Conservation (phyloP, 2,329 filamentous ascomycete genomes). For the Trichoderma endophyticum region DNA sequence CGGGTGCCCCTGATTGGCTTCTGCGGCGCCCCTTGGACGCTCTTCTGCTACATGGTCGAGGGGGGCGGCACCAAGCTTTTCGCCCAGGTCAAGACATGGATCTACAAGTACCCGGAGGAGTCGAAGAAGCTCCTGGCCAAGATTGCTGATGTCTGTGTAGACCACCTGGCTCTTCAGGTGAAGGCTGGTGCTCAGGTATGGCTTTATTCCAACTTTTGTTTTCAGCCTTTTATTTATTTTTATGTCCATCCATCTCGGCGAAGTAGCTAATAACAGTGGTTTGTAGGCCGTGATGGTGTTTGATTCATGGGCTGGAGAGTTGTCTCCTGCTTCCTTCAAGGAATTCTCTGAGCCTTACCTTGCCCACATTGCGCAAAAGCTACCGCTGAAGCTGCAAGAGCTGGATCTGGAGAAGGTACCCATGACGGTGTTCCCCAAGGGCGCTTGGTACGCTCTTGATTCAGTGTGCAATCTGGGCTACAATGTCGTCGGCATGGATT, state of each 20-base stretch:
- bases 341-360: conserved; percentile 85
- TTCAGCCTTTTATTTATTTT: background rate
- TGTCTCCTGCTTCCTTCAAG: conserved; percentile 80
- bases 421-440: conserved; percentile 98
- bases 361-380: conserved; percentile 73
- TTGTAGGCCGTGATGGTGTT: conserved; percentile 85
- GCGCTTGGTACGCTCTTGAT: conserved; percentile 92
- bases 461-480: conserved; percentile 85
- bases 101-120: conserved; percentile 82
- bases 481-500: conserved; percentile 91
- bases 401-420: conserved; percentile 77
- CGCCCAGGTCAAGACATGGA: conserved; percentile 91
- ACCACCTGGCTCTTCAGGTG: conserved; percentile 90
- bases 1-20: conserved; percentile 93
- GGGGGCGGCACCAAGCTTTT: conserved; percentile 95
- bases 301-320: conserved; percentile 95
- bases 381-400: conserved; percentile 71
- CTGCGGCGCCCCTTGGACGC: conserved; percentile 93
- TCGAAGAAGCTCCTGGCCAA: conserved; percentile 81
- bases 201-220: conserved; percentile 14
- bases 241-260: background rate
- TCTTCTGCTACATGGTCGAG: conserved; percentile 99
- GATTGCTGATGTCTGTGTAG: conserved; percentile 91
- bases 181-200: conserved; percentile 82
- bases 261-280: background rate